These are phyloP conservation scores for Tetrahymena malaccensis DNA, from an alignment of 73 alveolate genomes.

Conservation along the genomic window DNA sequence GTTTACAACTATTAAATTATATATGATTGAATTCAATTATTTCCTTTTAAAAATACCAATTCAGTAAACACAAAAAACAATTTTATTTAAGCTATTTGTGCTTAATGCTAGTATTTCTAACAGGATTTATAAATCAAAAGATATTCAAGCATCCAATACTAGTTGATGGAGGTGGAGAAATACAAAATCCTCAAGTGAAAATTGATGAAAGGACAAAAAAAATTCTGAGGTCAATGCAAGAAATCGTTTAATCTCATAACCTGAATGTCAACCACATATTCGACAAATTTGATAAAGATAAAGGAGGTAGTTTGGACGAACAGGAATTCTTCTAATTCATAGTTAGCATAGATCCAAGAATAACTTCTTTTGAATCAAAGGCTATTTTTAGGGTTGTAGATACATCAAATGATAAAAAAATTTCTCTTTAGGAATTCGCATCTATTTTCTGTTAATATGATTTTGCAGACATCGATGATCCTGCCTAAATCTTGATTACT, in stretches of 20 bases:
- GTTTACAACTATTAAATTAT: too few species aligned
- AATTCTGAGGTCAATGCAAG: neutral
- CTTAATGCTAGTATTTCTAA: too few species aligned
- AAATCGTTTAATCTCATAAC: neutral
- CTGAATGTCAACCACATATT: neutral
- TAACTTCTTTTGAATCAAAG: neutral
- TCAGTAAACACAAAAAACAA: too few species aligned
- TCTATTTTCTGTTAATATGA: neutral
- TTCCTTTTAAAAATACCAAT: too few species aligned
- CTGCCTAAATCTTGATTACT: neutral
- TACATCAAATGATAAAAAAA: neutral
- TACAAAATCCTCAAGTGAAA: neutral
- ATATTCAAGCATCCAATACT: neutral
- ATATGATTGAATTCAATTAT: too few species aligned
- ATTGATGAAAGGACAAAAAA: neutral
- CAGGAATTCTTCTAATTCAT: conserved; percentile 13
- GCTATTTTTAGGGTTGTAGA: conserved; percentile 14
- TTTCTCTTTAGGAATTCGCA: neutral
- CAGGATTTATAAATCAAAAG: neutral
- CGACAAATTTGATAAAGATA: conserved; percentile 13
- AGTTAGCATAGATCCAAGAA: conserved; percentile 5
- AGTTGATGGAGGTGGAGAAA: neutral
- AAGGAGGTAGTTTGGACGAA: neutral
- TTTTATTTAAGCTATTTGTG: too few species aligned
- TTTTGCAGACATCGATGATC: neutral